Percentiles rank a stretch among this genome's conserved stretches.
Conservation (phyloP, 177 flowering plant genomes). For the Vitis hybrid region DNA sequence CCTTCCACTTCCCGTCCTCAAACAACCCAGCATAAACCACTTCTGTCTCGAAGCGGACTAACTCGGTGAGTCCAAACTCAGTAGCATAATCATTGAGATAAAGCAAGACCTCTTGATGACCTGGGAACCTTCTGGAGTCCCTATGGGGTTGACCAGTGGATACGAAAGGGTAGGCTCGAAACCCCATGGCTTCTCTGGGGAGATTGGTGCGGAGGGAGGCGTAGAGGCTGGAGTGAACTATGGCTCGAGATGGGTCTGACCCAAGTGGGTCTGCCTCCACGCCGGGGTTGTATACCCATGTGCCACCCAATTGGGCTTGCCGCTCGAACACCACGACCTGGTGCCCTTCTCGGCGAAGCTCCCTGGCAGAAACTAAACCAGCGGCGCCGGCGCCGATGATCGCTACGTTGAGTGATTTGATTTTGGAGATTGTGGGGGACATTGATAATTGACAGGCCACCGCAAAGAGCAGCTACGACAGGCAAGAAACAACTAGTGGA, state of each 20-base stretch:
- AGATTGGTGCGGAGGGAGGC: conserved; percentile 3
- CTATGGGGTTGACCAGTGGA: neutral
- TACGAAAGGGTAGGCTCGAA: neutral
- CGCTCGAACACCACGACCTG: conserved; percentile 27
- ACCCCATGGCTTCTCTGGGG: conserved; percentile 3
- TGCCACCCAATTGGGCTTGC: conserved; percentile 21
- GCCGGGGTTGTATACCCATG: conserved; percentile 15
- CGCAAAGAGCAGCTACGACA: too few species aligned
- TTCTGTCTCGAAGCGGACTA: neutral
- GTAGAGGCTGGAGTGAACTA: conserved; percentile 8
- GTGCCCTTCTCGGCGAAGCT: conserved; percentile 32
- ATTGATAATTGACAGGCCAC: too few species aligned
- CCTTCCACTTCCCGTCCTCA: neutral
- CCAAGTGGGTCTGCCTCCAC: neutral
- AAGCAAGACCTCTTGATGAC: neutral
- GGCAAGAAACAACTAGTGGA: too few species aligned
- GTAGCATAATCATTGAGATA: neutral
- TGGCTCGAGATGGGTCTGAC: neutral
- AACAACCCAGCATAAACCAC: neutral
- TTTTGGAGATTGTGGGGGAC: too few species aligned
- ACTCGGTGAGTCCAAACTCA: neutral
- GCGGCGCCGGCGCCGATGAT: conserved; percentile 34
- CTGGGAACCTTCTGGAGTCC: neutral
- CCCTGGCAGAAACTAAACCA: conserved; percentile 28
- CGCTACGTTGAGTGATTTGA: conserved; percentile 13